phyloP scores from a whole-genome alignment of 2,329 filamentous ascomycete species.

The Magnaporthiopsis incrustans region DNA sequence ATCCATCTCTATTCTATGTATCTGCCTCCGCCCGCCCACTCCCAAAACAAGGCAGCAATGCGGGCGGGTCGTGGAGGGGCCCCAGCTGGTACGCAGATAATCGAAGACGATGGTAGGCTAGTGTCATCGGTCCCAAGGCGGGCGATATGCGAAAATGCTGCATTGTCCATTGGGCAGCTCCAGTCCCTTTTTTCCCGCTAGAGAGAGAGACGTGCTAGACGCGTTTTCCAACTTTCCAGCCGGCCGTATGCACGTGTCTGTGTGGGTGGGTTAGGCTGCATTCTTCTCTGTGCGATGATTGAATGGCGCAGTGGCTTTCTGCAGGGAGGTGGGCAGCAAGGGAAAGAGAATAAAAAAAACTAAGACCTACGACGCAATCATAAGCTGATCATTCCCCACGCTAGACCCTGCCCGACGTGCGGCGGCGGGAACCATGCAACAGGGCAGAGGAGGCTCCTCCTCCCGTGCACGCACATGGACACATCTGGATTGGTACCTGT shows the following conservation, averaged over 20 bases:
- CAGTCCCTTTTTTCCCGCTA: no score
- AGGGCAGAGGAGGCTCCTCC: background rate
- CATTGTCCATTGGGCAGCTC: background rate
- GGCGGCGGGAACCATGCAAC: background rate
- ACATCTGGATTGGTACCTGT: background rate
- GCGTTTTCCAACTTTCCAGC: no score
- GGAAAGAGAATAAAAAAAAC: no score
- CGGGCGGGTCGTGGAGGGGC: background rate
- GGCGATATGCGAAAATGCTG: background rate
- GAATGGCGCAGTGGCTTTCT: background rate
- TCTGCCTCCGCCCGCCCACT: no score
- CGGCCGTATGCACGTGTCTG: background rate
- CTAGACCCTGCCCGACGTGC: background rate
- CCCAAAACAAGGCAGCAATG: background rate
- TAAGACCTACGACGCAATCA: background rate
- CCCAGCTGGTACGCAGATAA: background rate
- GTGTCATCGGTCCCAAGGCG: background rate
- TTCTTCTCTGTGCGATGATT: background rate
- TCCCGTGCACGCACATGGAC: background rate
- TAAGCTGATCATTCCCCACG: background rate
- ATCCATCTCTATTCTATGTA: background rate
- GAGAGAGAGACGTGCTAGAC: no score
- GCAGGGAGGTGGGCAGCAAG: background rate
- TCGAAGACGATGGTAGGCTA: background rate
- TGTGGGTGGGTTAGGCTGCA: background rate